These are phyloP conservation scores for Eucalyptus cloeziana DNA, from an alignment of 345 rosid genomes.

Conservation along the genomic window DNA sequence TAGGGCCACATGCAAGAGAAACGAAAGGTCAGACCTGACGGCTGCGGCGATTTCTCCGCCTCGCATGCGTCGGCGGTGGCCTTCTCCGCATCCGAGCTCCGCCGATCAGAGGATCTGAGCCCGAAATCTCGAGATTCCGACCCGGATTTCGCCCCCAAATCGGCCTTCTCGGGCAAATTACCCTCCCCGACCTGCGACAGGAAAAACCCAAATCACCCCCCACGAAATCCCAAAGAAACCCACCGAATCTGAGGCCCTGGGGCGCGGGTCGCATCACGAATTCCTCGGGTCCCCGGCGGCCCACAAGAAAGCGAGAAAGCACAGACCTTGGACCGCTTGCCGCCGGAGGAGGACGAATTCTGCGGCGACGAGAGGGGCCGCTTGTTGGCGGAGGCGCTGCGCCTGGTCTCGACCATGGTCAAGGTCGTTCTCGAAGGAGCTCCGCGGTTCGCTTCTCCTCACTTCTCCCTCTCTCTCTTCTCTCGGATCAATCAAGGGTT, in stretches of 20 bases:
- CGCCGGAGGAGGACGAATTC: slow-evolving; percentile 28
- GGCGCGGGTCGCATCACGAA: background rate
- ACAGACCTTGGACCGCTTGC: slow-evolving; percentile 70
- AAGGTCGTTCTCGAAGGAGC: background rate
- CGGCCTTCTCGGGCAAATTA: slow-evolving; percentile 17
- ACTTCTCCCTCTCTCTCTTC: background rate
- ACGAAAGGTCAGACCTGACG: background rate
- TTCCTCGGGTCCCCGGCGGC: background rate
- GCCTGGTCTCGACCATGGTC: slow-evolving; percentile 87
- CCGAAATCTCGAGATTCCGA: slow-evolving; percentile 44
- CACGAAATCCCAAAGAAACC: background rate
- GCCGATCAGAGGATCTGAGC: slow-evolving; percentile 61
- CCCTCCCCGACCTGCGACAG: background rate
- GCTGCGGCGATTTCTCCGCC: slow-evolving; percentile 36
- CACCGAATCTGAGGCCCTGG: background rate
- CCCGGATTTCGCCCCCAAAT: slow-evolving; percentile 28
- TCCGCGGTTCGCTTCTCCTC: background rate
- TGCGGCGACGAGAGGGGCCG: slow-evolving; percentile 54
- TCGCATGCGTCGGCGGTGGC: slow-evolving; percentile 34
- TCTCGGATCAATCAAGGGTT: background rate
- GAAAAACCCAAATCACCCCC: background rate
- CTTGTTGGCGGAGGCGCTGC: slow-evolving; percentile 79
- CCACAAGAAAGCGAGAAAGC: background rate
- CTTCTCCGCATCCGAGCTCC: slow-evolving; percentile 24
- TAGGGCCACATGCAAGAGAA: background rate